Conservation (phyloP, 1,139 yeast genomes). For the Pneumocystis oryctolagi region DNA sequence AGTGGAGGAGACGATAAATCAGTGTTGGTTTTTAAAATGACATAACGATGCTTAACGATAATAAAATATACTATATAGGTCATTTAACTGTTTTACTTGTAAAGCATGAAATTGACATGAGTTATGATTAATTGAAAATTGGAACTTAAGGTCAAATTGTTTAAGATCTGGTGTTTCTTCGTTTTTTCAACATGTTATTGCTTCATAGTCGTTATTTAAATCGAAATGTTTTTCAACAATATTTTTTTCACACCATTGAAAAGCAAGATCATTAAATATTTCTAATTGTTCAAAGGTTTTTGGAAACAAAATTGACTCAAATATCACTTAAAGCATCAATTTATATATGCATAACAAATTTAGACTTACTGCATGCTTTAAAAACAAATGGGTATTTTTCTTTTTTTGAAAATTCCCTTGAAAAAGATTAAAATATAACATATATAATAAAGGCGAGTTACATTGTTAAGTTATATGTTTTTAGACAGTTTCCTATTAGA, state of each 20-base stretch:
- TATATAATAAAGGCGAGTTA: neutral
- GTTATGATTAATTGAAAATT: neutral
- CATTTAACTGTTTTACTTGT: neutral
- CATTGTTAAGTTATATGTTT: neutral
- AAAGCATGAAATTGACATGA: neutral
- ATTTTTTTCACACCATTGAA: neutral
- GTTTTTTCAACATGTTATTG: neutral
- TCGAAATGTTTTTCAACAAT: neutral
- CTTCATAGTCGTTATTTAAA: neutral
- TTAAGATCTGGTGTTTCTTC: too few relatives aligned
- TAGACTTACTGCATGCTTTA: neutral
- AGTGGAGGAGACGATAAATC: constrained; percentile 99
- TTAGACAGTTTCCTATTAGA: neutral
- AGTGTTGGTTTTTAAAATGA: constrained; percentile 36
- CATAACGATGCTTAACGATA: neutral
- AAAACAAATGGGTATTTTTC: neutral
- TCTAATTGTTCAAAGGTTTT: neutral
- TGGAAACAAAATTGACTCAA: neutral
- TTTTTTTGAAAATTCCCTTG: neutral
- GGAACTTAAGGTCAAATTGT: neutral
- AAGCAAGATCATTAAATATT: neutral
- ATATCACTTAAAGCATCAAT: neutral
- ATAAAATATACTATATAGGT: neutral
- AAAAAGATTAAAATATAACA: neutral
- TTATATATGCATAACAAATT: neutral